Evolutionary conservation across 495 filamentous ascomycete genomes (phyloP).

Genomic region (Penicillium pulvis): DNA sequence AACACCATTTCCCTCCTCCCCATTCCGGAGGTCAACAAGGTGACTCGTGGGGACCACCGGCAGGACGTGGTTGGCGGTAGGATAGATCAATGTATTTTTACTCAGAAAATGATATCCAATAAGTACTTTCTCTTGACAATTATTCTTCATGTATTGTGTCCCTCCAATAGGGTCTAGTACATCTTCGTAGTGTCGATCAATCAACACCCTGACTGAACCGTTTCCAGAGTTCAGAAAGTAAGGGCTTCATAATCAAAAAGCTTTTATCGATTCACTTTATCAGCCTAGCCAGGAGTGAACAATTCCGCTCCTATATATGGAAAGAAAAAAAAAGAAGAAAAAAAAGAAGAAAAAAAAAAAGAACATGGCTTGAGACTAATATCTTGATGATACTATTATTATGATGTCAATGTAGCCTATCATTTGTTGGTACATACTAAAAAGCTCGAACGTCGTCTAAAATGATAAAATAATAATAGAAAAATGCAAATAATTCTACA

Average conservation of each 20-base stretch:
- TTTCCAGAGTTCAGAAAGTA: too few relatives aligned
- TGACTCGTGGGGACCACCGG: slow-evolving; percentile 19
- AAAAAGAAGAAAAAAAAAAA: too few relatives aligned
- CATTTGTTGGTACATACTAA: neutral
- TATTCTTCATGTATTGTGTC: neutral
- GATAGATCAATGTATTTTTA: slow-evolving; percentile 1
- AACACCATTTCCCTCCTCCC: slow-evolving; percentile 43
- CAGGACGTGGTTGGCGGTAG: slow-evolving; percentile 1
- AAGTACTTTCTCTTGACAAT: neutral
- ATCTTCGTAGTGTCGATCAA: too few relatives aligned
- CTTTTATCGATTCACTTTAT: too few relatives aligned
- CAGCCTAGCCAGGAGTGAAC: too few relatives aligned
- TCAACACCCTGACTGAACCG: too few relatives aligned
- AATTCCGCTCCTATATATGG: too few relatives aligned
- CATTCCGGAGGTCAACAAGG: slow-evolving; percentile 30
- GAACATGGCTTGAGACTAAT: too few relatives aligned
- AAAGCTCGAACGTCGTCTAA: neutral
- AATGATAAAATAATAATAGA: neutral
- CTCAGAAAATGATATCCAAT: neutral
- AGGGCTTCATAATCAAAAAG: too few relatives aligned
- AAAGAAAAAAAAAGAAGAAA: too few relatives aligned
- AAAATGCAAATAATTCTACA: slow-evolving; percentile 12
- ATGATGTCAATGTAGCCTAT: too few relatives aligned
- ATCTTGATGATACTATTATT: too few relatives aligned
- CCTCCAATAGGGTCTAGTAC: neutral